Percentiles rank a stretch among this genome's conserved stretches.
These are phyloP conservation scores for Crithidia sp. DNA, from an alignment of 208 protist genomes.

Conservation along the genomic window DNA sequence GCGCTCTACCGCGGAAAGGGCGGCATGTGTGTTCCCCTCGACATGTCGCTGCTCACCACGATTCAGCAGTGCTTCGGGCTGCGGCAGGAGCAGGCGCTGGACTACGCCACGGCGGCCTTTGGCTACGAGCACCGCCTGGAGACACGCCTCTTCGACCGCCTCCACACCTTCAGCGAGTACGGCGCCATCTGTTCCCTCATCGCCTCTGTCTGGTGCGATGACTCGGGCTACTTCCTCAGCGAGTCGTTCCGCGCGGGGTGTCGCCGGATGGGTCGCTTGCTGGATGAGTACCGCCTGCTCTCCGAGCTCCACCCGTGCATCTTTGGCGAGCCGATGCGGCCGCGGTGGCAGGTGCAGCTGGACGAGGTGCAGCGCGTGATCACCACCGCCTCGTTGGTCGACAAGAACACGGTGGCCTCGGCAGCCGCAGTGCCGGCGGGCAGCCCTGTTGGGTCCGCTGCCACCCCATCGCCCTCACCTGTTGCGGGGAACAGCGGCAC, in stretches of 20 bases:
- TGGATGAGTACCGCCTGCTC: constrained; percentile 80
- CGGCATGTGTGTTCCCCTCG: constrained; percentile 62
- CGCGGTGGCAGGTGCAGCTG: constrained; percentile 89
- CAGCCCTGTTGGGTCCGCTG: constrained; percentile 3
- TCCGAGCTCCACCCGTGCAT: constrained; percentile 77
- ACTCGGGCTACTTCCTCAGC: constrained; percentile 67
- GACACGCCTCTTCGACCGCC: constrained; percentile 53
- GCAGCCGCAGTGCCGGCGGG: constrained; percentile 17
- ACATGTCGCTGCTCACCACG: constrained; percentile 57
- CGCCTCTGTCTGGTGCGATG: constrained; percentile 81
- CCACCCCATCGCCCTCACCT: not conserved
- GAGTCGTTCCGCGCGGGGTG: constrained; percentile 60
- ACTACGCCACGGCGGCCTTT: constrained; percentile 82
- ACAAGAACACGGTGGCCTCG: constrained; percentile 32
- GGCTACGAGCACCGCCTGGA: constrained; percentile 77
- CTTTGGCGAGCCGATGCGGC: constrained; percentile 85
- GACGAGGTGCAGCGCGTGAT: constrained; percentile 90
- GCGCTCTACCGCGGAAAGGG: constrained; percentile 81
- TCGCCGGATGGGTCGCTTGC: constrained; percentile 45
- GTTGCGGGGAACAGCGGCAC: not conserved
- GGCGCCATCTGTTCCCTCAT: constrained; percentile 62
- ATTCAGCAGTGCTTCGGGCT: constrained; percentile 85
- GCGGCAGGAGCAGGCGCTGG: constrained; percentile 40
- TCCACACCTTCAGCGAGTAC: constrained; percentile 70
- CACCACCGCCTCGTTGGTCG: constrained; percentile 42